Conservation (phyloP, 768 basidiomycete species). For the Lactarius sp. region DNA sequence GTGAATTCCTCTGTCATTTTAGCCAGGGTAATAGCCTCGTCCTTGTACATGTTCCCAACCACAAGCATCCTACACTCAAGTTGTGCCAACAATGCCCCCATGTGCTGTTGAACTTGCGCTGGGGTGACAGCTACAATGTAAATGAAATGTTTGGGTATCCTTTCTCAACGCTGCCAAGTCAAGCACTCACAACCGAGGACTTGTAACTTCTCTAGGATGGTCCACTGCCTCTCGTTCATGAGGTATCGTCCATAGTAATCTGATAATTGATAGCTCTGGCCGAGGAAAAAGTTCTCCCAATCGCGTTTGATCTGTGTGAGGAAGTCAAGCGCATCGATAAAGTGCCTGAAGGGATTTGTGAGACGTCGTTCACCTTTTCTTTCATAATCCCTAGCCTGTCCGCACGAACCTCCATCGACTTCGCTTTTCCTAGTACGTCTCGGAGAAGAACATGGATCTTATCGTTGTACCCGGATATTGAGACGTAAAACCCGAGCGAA, state of each 20-base stretch:
- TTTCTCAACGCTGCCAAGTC: background rate
- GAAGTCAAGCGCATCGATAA: background rate
- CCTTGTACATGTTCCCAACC: conserved; percentile 78
- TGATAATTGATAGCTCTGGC: conserved; percentile 74
- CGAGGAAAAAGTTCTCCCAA: conserved; percentile 84
- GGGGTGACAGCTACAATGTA: conserved; percentile 56
- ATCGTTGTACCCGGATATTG: conserved; percentile 85
- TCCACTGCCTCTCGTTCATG: conserved; percentile 68
- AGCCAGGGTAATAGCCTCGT: conserved; percentile 73
- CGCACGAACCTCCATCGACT: conserved; percentile 55
- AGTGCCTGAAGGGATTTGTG: background rate
- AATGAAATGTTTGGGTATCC: background rate
- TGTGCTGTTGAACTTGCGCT: conserved; percentile 65
- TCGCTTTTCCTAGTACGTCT: conserved; percentile 66
- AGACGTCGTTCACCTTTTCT: conserved; percentile 57
- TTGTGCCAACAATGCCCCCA: conserved; percentile 51
- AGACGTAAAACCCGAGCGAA: conserved; percentile 61
- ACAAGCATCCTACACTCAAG: conserved; percentile 70
- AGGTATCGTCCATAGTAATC: conserved; percentile 72
- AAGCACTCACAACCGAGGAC: conserved; percentile 65
- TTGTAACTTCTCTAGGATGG: conserved; percentile 66
- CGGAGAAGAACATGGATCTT: conserved; percentile 73
- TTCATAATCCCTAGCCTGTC: conserved; percentile 76
- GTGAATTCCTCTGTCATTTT: conserved; percentile 68
- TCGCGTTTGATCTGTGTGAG: conserved; percentile 57